A percentile compares a stretch with the other conserved stretches of the same genome.
Evolutionary conservation across 352 stramenopile genomes (phyloP).

Genomic region (Pythium graminicola): DNA sequence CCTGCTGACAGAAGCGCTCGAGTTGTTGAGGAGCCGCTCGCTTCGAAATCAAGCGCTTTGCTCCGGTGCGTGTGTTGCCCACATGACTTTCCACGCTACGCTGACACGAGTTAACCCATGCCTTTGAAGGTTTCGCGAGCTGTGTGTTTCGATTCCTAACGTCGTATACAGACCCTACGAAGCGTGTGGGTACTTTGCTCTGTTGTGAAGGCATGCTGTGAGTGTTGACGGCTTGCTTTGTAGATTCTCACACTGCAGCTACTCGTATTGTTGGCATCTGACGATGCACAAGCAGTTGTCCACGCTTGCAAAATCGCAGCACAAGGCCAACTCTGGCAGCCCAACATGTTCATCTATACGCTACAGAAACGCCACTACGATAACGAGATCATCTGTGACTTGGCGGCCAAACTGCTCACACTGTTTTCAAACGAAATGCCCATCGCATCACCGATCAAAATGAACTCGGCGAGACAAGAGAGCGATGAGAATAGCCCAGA

Average conservation of each 20-base stretch:
- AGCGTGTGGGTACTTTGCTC: conserved; percentile 33
- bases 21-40: conserved; percentile 40
- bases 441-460: conserved; percentile 41
- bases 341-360: conserved; percentile 76
- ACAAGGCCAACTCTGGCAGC: conserved; percentile 64
- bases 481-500: background rate
- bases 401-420: conserved; percentile 35
- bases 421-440: conserved; percentile 50
- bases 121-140: conserved; percentile 55
- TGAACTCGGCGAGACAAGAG: conserved; percentile 22
- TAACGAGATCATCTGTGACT: conserved; percentile 35
- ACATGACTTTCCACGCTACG: too few species aligned
- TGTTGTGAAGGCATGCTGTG: too few species aligned
- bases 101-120: too few species aligned
- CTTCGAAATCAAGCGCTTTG: conserved; percentile 41
- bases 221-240: too few species aligned
- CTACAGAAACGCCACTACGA: conserved; percentile 62
- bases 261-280: conserved; percentile 46
- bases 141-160: conserved; percentile 56
- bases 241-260: conserved; percentile 52
- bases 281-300: conserved; percentile 43
- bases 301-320: conserved; percentile 50
- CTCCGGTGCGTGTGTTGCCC: conserved; percentile 37
- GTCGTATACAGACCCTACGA: conserved; percentile 41
- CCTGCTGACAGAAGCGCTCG: conserved; percentile 44